Evolutionary conservation across 495 filamentous ascomycete genomes (phyloP).

Genomic region (Penicillium atrosanguineum): DNA sequence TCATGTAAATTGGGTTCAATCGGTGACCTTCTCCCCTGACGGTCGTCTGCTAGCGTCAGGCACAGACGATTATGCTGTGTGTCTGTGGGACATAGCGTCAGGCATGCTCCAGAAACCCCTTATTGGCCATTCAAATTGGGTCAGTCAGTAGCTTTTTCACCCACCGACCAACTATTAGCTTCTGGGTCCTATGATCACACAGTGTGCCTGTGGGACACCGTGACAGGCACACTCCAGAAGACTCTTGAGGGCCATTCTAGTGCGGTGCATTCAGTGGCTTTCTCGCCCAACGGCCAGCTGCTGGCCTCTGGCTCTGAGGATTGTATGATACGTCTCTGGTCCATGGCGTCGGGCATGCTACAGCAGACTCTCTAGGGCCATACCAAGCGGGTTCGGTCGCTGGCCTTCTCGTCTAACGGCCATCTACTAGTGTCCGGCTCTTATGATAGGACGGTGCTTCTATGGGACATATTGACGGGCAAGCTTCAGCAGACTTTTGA

Average conservation of each 20-base stretch:
- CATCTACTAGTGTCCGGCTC: not conserved
- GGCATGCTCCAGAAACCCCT: not conserved
- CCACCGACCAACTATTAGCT: not conserved
- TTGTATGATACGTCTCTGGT: too few species aligned
- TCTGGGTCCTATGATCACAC: not conserved
- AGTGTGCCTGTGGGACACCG: not conserved
- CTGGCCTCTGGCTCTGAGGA: not conserved
- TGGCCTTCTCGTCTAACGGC: not conserved
- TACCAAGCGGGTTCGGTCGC: not conserved
- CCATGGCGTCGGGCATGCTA: too few species aligned
- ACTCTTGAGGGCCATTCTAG: not conserved
- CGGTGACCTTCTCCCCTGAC: too few species aligned
- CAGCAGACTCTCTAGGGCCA: not conserved
- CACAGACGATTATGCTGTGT: not conserved
- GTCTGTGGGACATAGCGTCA: not conserved
- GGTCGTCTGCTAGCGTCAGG: not conserved
- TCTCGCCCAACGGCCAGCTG: not conserved
- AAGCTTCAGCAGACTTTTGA: not conserved
- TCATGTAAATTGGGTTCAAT: not conserved
- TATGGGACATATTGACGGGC: not conserved
- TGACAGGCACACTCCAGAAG: not conserved
- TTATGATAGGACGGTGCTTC: not conserved
- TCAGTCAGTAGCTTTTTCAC: not conserved
- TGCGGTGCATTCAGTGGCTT: too few species aligned
- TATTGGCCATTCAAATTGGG: too few species aligned